Base-by-base conservation (phyloP, 73 alveolate species). In the Symbiodinium pilosum region DNA sequence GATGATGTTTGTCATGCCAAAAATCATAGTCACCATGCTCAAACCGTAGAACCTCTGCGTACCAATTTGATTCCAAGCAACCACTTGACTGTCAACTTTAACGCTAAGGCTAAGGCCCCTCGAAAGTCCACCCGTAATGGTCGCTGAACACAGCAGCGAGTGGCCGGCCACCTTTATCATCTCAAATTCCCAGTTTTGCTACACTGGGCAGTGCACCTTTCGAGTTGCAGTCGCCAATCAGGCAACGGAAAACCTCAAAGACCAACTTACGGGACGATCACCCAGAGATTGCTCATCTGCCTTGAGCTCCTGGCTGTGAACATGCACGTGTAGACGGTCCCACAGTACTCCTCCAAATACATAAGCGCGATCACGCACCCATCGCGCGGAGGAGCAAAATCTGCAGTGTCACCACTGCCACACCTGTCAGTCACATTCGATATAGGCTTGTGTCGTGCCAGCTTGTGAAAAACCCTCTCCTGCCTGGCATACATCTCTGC, bases 141-240 rank as follows among this genome's bases (percentile, higher is more conserved):
- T 91, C 51, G 84, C 97, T 91, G 54, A 91, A 42, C 20, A 91
- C 81, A 41, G 97, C 97, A 4, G 97, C 97, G 40, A 91, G 52
- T 1, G 97, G 97, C 54, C 89, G 21, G 20, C 97, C 97, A n/a
- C 97, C 93, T 84, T 28, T 14, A 9, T 47, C 14, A 14, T 47
- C 6, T 6, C 59, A 47, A 47, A 47, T n/a, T n/a, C n/a, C n/a
- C n/a, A n/a, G n/a, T n/a, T n/a, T n/a, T n/a, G n/a, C n/a, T 26
- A 30, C 77, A 14, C 41, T 1, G 39, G 24, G 81, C 24, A 28
- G 12, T 5, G 77, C 18, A 36, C 97, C 97, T 43, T 91, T 91
- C 77, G 88, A 68, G 52, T 91, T 91, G 97, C 97, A 91, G 52
- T 91, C 97, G 39, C 97, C 97, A 47, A 91, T 91, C 89, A 91